phyloP scores from a whole-genome alignment of 2,329 filamentous ascomycete genomes.

The Xylaria hypoxylon region DNA sequence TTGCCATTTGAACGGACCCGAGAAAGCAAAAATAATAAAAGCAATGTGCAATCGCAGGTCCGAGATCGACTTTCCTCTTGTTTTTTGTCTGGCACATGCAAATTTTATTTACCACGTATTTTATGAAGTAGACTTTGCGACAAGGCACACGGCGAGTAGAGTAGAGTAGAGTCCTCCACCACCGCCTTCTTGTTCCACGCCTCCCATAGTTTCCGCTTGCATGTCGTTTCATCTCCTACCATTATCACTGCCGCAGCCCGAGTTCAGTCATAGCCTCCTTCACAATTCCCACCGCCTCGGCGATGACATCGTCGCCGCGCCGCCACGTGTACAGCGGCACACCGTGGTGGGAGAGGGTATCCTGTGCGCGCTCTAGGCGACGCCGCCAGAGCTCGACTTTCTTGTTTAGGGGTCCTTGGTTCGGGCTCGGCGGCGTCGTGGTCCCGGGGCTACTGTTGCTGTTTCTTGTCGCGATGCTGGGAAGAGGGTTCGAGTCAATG shows the following conservation, averaged over 20 bases:
- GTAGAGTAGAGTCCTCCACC: background rate
- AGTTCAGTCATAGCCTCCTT: conserved; percentile 63
- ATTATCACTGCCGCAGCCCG: conserved; percentile 36
- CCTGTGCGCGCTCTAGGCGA: conserved; percentile 73
- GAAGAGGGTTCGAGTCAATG: conserved; percentile 56
- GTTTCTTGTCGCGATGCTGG: conserved; percentile 39
- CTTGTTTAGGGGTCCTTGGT: conserved; percentile 63
- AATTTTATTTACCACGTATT: background rate
- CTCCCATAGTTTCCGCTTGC: background rate
- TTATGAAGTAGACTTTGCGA: background rate
- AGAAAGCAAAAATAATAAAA: no score
- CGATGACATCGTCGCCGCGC: conserved; percentile 75
- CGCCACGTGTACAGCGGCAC: conserved; percentile 80
- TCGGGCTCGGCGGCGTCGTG: conserved; percentile 37
- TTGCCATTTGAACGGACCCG: background rate
- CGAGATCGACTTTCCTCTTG: no score
- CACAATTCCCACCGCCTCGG: conserved; percentile 74
- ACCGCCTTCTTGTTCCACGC: no score
- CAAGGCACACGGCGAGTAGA: background rate
- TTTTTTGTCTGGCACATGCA: background rate
- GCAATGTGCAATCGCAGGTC: no score
- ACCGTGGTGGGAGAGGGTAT: conserved; percentile 69
- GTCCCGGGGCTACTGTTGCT: conserved; percentile 42
- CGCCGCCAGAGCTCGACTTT: conserved; percentile 79
- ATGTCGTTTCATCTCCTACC: no score